Conservation (phyloP, 2,329 filamentous ascomycete genomes). For the Triangularia verruculosa region DNA sequence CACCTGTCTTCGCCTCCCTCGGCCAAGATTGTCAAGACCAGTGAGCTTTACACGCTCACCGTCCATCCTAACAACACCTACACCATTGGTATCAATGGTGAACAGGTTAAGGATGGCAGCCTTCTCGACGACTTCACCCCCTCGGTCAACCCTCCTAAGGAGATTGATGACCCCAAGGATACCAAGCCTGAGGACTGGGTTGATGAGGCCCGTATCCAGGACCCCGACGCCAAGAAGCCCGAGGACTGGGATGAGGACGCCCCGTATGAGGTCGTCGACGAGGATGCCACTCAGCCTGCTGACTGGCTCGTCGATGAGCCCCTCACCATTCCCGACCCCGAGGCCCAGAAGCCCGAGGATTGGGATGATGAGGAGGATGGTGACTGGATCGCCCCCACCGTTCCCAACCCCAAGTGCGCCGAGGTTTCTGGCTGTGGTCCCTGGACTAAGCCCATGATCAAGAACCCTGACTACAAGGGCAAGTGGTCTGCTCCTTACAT, state of each 20-base stretch:
- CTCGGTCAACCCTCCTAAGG: conserved; percentile 86
- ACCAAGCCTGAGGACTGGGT: conserved; percentile 95
- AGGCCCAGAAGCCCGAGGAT: conserved; percentile 95
- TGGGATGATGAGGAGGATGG: conserved; percentile 99
- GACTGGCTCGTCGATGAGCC: conserved; percentile 96
- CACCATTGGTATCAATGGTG: conserved; percentile 86
- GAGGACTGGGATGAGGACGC: conserved; percentile 99
- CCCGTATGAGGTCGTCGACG: conserved; percentile 91
- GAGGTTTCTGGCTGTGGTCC: conserved; percentile 91
- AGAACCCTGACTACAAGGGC: conserved; percentile 98
- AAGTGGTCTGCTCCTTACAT: conserved; percentile 92
- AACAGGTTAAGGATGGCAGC: conserved; percentile 81
- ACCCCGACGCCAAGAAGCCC: conserved; percentile 92
- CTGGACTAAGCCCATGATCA: conserved; percentile 88
- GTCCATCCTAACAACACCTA: conserved; percentile 96
- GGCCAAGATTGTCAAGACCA: conserved; percentile 86
- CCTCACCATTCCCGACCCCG: conserved; percentile 78
- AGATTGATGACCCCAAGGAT: conserved; percentile 94
- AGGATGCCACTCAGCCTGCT: conserved; percentile 84
- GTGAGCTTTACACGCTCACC: conserved; percentile 93
- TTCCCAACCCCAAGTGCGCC: conserved; percentile 93
- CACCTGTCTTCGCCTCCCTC: conserved; percentile 81
- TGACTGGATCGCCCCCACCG: conserved; percentile 87
- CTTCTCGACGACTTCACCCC: conserved; percentile 93
- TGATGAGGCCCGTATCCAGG: conserved; percentile 84